These are phyloP conservation scores for Cutaneotrichosporon cavernicola DNA, from an alignment of 1,284 basidiomycete species.

Conservation along the genomic window DNA sequence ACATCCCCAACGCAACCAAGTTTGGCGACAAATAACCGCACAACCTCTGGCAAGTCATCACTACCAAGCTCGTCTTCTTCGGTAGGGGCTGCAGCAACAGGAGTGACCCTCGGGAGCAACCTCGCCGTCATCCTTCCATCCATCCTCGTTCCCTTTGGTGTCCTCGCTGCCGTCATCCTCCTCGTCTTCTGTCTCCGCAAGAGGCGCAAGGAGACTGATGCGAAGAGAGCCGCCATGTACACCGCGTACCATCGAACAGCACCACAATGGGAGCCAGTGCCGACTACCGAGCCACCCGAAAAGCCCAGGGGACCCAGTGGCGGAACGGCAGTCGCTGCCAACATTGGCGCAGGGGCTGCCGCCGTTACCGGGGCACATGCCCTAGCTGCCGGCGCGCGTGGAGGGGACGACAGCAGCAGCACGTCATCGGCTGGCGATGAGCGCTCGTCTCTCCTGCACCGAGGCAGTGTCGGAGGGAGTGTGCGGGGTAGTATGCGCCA, in stretches of 20 bases:
- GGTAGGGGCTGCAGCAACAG: not conserved
- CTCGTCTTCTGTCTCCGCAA: conserved; percentile 6
- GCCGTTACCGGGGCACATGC: not conserved
- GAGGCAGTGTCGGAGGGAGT: conserved; percentile 7
- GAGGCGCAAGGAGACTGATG: conserved; percentile 3
- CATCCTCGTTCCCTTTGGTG: conserved; percentile 12
- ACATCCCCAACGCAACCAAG: not conserved
- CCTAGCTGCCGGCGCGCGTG: not conserved
- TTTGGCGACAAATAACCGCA: not conserved
- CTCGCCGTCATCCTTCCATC: conserved; percentile 16
- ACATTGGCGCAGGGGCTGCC: conserved; percentile 9
- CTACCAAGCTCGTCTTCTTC: not conserved
- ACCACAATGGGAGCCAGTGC: conserved; percentile 4
- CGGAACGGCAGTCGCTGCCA: not conserved
- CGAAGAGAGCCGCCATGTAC: not conserved
- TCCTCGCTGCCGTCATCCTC: conserved; percentile 1
- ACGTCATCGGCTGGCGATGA: conserved; percentile 5
- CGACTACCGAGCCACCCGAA: conserved; percentile 12
- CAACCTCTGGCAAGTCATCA: not conserved
- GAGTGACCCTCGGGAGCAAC: not conserved
- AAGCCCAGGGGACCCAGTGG: conserved; percentile 1
- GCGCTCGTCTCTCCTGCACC: conserved; percentile 1
- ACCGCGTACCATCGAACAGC: not conserved
- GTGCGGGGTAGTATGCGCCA: not conserved
- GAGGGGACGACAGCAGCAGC: not conserved